Evolutionary conservation across 345 rosid species (phyloP), one percentile per base, ranked within the genome.

Genomic region (Jatropha curcas): DNA sequence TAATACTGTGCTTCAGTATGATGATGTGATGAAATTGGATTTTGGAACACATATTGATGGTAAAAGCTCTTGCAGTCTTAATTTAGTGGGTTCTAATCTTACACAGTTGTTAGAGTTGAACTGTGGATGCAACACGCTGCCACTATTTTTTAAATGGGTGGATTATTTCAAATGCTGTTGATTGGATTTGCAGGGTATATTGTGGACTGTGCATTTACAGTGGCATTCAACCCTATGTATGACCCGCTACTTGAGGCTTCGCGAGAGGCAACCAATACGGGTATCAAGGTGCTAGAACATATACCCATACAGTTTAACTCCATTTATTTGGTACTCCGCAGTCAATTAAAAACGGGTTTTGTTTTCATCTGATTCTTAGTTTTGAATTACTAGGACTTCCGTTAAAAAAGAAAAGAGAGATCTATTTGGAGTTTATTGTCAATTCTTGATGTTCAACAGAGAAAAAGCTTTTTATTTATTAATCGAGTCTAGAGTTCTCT

Each of bases 41-140:
- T 93, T 95, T 81, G 99, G 99, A 67, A 90, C 97, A 65, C 98
- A 95, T 82, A 84, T 95, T 76, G 98, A 93, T 81, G 99, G 97
- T 91, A 85, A 51, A 67, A 13, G 13, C 7, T 33, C 60, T 4
- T 60, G 9, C 43, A 25, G 34, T 60, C 12, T 11, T 51, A 6
- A 28, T 70, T 31, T 71, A 12, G 12, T 72, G n/a, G 37, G 17
- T 60, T 64, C 9, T 63, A 4, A 60, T 48, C 50, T 27, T 48
- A 33, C 12, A 7, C 48, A 63, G 65, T 58, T 76, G 71, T 53
- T 30, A 65, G 52, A 48, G 17, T 46, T 60, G 34, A 46, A 50
- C 12, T 58, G 16, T 17, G 10, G 31, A 48, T 65, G 30, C 52
- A 53, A 10, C 4, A 46, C 30, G 6, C 41, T 62, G 51, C 57